phyloP scores from a whole-genome alignment of 371 early-diverging fungal genomes.

The Lichtheimia corymbifera region DNA sequence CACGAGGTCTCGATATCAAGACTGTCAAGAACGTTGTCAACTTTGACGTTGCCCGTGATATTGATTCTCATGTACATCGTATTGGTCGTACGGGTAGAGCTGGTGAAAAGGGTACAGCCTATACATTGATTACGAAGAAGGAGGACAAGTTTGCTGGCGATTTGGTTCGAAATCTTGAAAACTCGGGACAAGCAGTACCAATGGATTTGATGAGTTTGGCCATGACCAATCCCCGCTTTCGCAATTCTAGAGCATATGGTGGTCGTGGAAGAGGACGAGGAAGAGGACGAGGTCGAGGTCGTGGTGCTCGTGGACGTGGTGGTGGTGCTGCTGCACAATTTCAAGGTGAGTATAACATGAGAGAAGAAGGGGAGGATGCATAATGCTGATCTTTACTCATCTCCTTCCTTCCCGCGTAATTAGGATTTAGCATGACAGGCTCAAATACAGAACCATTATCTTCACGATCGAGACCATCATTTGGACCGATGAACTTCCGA shows the following conservation, averaged over 20 bases:
- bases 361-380: not conserved
- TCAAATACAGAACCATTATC: slow-evolving; percentile 25
- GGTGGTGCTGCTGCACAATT: not conserved
- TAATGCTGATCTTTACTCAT: not conserved
- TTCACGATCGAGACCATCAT: slow-evolving; percentile 8
- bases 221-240: slow-evolving; percentile 72
- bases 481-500: slow-evolving; percentile 28
- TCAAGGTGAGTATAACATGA: slow-evolving; percentile 6
- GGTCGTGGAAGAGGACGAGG: slow-evolving; percentile 48
- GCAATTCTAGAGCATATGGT: slow-evolving; percentile 43
- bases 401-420: not conserved
- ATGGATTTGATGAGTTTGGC: slow-evolving; percentile 70
- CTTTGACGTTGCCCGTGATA: slow-evolving; percentile 75
- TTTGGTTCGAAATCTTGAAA: slow-evolving; percentile 74
- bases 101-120: slow-evolving; percentile 76
- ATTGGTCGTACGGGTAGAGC: slow-evolving; percentile 75
- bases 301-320: slow-evolving; percentile 22
- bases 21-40: slow-evolving; percentile 71
- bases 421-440: slow-evolving; percentile 12
- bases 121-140: slow-evolving; percentile 68
- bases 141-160: slow-evolving; percentile 83
- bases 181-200: slow-evolving; percentile 63
- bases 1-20: slow-evolving; percentile 90
- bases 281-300: slow-evolving; percentile 45
- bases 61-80: slow-evolving; percentile 80